Conservation (phyloP, 805 yeast genomes). For the Candida peoriensis region DNA sequence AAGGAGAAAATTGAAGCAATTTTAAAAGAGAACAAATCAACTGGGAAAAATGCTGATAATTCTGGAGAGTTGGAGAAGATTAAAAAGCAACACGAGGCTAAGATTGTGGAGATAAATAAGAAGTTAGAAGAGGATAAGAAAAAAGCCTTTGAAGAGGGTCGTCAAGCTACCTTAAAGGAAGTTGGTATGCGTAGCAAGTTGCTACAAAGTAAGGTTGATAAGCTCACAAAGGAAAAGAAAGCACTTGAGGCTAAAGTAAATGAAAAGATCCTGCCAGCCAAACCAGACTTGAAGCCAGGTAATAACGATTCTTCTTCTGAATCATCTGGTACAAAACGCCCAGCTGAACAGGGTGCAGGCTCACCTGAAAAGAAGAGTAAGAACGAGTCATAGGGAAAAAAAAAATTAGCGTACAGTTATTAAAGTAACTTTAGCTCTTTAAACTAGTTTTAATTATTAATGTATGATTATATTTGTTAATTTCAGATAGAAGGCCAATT, state of each 20-base stretch:
- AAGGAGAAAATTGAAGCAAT: conserved; percentile 24
- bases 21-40: neutral
- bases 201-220: conserved; percentile 37
- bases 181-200: conserved; percentile 34
- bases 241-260: conserved; percentile 27
- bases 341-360: conserved; percentile 23
- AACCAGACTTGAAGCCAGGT: conserved; percentile 4
- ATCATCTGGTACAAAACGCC: conserved; percentile 15
- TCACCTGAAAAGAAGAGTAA: conserved; percentile 28
- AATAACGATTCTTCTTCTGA: conserved; percentile 5
- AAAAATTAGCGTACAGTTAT: too few species aligned
- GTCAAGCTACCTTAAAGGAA: conserved; percentile 25
- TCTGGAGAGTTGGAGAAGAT: neutral
- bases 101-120: conserved; percentile 26
- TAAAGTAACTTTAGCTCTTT: too few species aligned
- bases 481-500: too few species aligned
- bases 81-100: conserved; percentile 24
- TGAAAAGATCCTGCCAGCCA: conserved; percentile 10
- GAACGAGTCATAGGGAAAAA: conserved; percentile 8
- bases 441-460: too few species aligned
- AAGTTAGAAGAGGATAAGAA: conserved; percentile 23
- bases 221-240: conserved; percentile 31
- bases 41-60: neutral
- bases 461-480: too few species aligned
- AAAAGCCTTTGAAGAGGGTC: conserved; percentile 18